Evolutionary conservation across 2,329 filamentous ascomycete species (phyloP), one percentile per base, ranked within the genome.

Genomic region (Xenosphaeropsis pyriputrescens): DNA sequence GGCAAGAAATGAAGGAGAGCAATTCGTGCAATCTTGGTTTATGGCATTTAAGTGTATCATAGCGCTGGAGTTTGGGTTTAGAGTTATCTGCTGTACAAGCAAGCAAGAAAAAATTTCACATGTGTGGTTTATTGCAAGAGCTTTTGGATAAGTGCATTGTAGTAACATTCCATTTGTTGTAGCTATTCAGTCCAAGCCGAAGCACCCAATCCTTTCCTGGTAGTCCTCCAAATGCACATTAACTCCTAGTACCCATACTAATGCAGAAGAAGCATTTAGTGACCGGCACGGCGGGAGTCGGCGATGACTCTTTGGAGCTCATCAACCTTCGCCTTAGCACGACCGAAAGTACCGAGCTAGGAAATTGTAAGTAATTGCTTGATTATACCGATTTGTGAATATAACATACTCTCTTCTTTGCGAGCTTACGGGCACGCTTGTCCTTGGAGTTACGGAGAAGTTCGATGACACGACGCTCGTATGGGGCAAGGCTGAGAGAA

Each of bases 251-350:
- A 26, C 22, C 22, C 22, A 26, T 26, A 6, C 22, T 26, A 26
- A 26, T 11, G 22, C 22, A 26, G 12, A 26, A 26, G 22, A 39
- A 42, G 41, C 52, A 53, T 64, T 72, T 79, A 81, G 68, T 79
- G 76, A 65, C 67, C 77, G 47, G 75, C 69, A 61, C 79, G 73
- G 68, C 89, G 88, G 62, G 88, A 80, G 74, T 96, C 91, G 59
- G 89, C 85, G 63, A 98, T 98, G 67, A 98, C 84, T 59, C 85
- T 79, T 71, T 86, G 85, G 71, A 98, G 85, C 73, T 96, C 89
- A 64, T 98, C 91, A 55, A 98, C 91, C 89, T 98, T 98, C 65
- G 76, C 80, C 89, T 98, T 98, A 61, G 89, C 89, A 67, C 91
- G 89, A 61, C 85, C 84, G 68, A 96, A 96, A 57, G 91, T 96